These are phyloP conservation scores for Cercospora zeae-maydis DNA, from an alignment of 2,329 filamentous ascomycete genomes.

Conservation along the genomic window DNA sequence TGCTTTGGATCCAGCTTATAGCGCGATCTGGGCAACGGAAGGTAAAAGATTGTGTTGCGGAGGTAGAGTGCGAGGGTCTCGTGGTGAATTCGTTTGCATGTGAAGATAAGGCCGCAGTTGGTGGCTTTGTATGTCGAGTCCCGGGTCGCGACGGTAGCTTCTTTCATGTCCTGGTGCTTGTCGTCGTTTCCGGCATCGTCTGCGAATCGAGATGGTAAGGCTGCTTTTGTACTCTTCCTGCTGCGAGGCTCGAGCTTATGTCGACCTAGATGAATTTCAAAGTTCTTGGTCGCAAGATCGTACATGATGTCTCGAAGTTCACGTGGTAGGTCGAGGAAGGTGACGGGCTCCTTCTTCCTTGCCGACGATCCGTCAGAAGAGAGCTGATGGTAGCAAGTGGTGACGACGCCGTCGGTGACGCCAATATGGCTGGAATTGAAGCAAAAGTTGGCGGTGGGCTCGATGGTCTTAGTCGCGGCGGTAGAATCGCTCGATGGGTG, in stretches of 20 bases:
- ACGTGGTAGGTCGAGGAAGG: not conserved
- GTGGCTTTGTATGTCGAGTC: too few relatives aligned
- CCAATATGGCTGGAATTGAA: not conserved
- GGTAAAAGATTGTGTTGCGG: not conserved
- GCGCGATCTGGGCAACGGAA: not conserved
- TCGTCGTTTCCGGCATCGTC: too few relatives aligned
- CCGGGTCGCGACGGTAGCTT: too few relatives aligned
- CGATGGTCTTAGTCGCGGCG: too few relatives aligned
- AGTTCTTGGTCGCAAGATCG: not conserved
- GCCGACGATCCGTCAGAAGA: not conserved
- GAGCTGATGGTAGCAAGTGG: too few relatives aligned
- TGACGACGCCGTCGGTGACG: too few relatives aligned
- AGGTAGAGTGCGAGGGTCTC: not conserved
- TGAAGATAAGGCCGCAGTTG: not conserved
- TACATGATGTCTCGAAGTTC: not conserved
- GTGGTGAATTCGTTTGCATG: not conserved
- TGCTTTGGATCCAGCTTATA: not conserved
- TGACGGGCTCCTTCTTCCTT: not conserved
- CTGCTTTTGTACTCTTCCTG: not conserved
- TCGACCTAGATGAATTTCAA: not conserved
- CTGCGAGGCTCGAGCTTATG: not conserved
- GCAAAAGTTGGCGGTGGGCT: not conserved
- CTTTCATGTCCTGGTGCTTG: not conserved
- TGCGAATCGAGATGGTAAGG: too few relatives aligned
- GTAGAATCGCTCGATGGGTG: too few relatives aligned